Evolutionary conservation across 257 asterid species (phyloP).

Genomic region (Solanum verrucosum): DNA sequence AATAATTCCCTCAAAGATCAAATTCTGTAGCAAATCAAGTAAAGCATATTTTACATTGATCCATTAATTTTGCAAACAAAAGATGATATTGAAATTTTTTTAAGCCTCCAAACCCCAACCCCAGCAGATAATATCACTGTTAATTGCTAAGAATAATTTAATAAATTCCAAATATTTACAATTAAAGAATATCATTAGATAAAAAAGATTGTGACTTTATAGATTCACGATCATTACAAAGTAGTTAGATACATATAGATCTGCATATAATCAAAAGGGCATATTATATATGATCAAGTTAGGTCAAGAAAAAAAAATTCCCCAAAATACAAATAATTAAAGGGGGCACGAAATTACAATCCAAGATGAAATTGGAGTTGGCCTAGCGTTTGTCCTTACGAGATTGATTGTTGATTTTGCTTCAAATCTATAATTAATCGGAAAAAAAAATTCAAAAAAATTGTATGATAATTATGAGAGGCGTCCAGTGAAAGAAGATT

Average conservation of each 20-base stretch:
- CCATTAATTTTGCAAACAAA: neutral
- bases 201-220: conserved; percentile 11
- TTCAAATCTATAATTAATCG: neutral
- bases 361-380: conserved; percentile 11
- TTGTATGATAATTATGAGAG: neutral
- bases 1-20: neutral
- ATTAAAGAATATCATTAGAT: neutral
- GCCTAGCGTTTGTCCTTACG: conserved; percentile 9
- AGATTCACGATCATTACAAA: neutral
- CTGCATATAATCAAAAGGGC: neutral
- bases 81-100: neutral
- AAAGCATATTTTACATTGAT: neutral
- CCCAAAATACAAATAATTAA: neutral
- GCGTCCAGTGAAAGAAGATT: neutral
- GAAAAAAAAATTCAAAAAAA: neutral
- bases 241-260: neutral
- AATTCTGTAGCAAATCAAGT: neutral
- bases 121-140: neutral
- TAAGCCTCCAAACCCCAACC: neutral
- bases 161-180: neutral
- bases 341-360: conserved; percentile 21
- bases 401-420: conserved; percentile 16
- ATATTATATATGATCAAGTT: conserved; percentile 1
- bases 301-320: neutral
- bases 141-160: neutral